These are phyloP conservation scores for Penicillium crystallinum DNA, from an alignment of 495 filamentous ascomycete genomes.

Conservation along the genomic window DNA sequence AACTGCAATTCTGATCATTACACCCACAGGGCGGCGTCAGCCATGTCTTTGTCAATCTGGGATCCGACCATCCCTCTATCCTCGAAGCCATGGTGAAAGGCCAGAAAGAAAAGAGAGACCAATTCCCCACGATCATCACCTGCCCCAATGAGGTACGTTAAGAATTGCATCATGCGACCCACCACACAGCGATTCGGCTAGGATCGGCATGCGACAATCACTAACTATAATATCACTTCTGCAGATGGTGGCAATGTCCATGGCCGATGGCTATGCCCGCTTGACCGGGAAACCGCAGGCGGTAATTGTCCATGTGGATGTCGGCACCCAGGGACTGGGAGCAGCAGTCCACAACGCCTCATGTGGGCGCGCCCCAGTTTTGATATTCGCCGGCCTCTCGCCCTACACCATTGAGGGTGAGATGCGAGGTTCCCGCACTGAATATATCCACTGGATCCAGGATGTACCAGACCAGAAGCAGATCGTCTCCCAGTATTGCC, in stretches of 20 bases:
- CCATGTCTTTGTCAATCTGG: slow-evolving; percentile 91
- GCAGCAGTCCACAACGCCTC: slow-evolving; percentile 91
- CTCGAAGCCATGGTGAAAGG: slow-evolving; percentile 96
- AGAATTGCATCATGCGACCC: not conserved
- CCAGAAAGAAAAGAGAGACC: slow-evolving; percentile 55
- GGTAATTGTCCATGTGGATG: slow-evolving; percentile 94
- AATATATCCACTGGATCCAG: slow-evolving; percentile 98
- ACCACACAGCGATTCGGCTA: not conserved
- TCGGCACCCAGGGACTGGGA: slow-evolving; percentile 87
- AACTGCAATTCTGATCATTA: not conserved
- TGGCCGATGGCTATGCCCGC: slow-evolving; percentile 93
- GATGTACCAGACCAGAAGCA: slow-evolving; percentile 93
- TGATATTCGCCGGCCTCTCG: slow-evolving; percentile 87
- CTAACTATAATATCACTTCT: slow-evolving; percentile 29
- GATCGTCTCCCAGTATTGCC: slow-evolving; percentile 88
- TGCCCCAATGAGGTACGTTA: slow-evolving; percentile 72
- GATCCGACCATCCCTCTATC: slow-evolving; percentile 90
- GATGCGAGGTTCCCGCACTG: slow-evolving; percentile 78
- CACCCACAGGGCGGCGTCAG: slow-evolving; percentile 66
- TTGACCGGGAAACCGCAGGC: slow-evolving; percentile 80
- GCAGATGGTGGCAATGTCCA: slow-evolving; percentile 95
- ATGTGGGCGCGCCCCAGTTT: slow-evolving; percentile 76
- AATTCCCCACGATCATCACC: slow-evolving; percentile 84
- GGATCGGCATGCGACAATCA: not conserved
- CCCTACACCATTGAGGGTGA: slow-evolving; percentile 92